These are phyloP conservation scores for Leccinum barrowsii DNA, from an alignment of 768 basidiomycete genomes.

Conservation along the genomic window DNA sequence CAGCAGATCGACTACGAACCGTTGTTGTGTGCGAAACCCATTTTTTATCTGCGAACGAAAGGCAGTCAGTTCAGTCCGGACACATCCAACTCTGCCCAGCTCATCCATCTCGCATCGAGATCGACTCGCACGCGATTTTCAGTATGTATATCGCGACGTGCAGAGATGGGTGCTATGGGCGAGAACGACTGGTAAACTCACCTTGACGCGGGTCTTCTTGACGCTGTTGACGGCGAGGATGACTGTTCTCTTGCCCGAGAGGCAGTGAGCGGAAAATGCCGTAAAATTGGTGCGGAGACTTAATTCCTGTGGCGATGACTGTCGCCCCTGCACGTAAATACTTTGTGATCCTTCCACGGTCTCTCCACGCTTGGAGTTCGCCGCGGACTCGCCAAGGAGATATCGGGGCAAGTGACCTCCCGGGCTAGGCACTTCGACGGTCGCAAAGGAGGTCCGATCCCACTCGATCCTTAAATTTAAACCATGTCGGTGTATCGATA, in stretches of 20 bases:
- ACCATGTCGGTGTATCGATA: neutral
- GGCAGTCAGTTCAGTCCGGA: slow-evolving; percentile 13
- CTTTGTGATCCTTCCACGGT: too few species aligned
- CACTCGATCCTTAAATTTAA: neutral
- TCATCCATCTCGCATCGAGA: slow-evolving; percentile 23
- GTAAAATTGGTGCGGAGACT: slow-evolving; percentile 29
- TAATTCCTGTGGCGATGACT: neutral
- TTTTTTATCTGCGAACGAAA: slow-evolving; percentile 26
- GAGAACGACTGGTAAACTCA: slow-evolving; percentile 17
- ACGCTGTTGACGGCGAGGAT: slow-evolving; percentile 26
- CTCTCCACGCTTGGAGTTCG: neutral
- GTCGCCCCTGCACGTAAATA: neutral
- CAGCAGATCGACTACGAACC: slow-evolving; percentile 28
- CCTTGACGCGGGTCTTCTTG: slow-evolving; percentile 33
- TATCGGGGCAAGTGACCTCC: neutral
- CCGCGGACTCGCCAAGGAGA: neutral
- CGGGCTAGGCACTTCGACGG: neutral
- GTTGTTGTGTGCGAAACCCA: slow-evolving; percentile 38
- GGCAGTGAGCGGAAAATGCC: slow-evolving; percentile 24
- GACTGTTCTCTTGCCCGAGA: neutral
- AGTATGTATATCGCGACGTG: neutral
- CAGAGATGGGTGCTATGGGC: neutral
- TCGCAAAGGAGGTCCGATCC: neutral
- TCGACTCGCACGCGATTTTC: slow-evolving; percentile 1
- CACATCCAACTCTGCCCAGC: slow-evolving; percentile 16